These are phyloP conservation scores for Monosporascus sp. DNA, from an alignment of 2,329 filamentous ascomycete genomes.

Conservation along the genomic window DNA sequence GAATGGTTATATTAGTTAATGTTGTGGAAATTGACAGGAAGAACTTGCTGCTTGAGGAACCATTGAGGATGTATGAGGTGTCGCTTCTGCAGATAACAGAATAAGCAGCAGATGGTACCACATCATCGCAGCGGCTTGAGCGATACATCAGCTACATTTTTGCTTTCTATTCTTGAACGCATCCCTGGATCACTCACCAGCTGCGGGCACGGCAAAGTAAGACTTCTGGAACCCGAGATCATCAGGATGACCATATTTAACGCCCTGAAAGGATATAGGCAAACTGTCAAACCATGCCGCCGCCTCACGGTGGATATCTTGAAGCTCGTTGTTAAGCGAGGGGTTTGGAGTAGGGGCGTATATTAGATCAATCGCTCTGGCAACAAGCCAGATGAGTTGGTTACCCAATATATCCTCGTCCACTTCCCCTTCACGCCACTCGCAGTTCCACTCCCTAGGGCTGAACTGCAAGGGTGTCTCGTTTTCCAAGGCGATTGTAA, in stretches of 20 bases:
- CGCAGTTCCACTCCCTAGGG: conserved; percentile 1
- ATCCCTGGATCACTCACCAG: conserved; percentile 1
- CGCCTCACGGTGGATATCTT: conserved; percentile 1
- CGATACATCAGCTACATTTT: neutral
- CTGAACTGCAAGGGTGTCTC: conserved; percentile 1
- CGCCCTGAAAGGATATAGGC: neutral
- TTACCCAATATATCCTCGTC: conserved; percentile 3
- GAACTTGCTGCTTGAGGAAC: neutral
- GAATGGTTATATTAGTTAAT: neutral
- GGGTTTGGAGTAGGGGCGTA: neutral
- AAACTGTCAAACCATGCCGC: neutral
- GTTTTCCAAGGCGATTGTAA: conserved; percentile 5
- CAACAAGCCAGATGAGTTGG: conserved; percentile 2
- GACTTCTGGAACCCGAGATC: conserved; percentile 1
- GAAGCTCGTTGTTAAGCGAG: neutral
- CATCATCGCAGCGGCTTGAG: conserved; percentile 5
- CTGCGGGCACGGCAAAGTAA: conserved; percentile 2
- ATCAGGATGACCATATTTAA: conserved; percentile 1
- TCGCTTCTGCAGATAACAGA: conserved; percentile 2
- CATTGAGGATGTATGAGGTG: neutral
- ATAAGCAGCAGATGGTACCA: conserved; percentile 6
- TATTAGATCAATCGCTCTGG: neutral
- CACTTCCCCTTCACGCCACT: neutral
- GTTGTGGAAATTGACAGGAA: neutral
- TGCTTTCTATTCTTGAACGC: neutral